Evolutionary conservation across 1,284 basidiomycete genomes (phyloP).

Genomic region (Heterobasidion irregulare): DNA sequence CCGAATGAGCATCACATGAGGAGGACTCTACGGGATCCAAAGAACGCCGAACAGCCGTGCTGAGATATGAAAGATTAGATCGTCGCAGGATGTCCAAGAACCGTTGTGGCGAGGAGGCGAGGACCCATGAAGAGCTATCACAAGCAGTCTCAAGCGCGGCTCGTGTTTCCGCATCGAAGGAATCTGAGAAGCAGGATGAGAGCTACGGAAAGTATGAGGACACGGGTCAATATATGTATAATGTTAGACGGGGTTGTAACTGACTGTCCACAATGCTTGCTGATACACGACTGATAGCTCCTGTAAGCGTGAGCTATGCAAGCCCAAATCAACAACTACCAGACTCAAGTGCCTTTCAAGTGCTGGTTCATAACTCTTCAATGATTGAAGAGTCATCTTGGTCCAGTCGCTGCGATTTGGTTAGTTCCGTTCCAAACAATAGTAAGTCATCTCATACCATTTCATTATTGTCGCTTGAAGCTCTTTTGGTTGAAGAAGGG

Average conservation of each 20-base stretch:
- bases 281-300: slow-evolving; percentile 5
- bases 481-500: slow-evolving; percentile 19
- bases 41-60: slow-evolving; percentile 5
- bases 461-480: slow-evolving; percentile 14
- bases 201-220: slow-evolving; percentile 18
- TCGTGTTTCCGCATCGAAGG: slow-evolving; percentile 21
- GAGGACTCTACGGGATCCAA: slow-evolving; percentile 4
- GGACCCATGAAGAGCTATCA: neutral
- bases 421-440: neutral
- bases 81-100: neutral
- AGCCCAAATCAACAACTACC: neutral
- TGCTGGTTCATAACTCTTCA: slow-evolving; percentile 13
- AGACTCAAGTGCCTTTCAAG: slow-evolving; percentile 15
- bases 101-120: neutral
- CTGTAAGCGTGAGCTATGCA: slow-evolving; percentile 4
- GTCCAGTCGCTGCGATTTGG: slow-evolving; percentile 15
- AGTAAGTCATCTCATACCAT: slow-evolving; percentile 16
- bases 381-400: slow-evolving; percentile 11
- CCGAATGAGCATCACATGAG: slow-evolving; percentile 2
- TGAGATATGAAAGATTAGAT: slow-evolving; percentile 3
- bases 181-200: slow-evolving; percentile 33
- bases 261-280: slow-evolving; percentile 9
- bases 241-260: neutral
- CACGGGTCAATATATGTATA: neutral
- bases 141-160: neutral